These are phyloP conservation scores for Cladosporium velox DNA, from an alignment of 2,329 filamentous ascomycete genomes.

Conservation along the genomic window DNA sequence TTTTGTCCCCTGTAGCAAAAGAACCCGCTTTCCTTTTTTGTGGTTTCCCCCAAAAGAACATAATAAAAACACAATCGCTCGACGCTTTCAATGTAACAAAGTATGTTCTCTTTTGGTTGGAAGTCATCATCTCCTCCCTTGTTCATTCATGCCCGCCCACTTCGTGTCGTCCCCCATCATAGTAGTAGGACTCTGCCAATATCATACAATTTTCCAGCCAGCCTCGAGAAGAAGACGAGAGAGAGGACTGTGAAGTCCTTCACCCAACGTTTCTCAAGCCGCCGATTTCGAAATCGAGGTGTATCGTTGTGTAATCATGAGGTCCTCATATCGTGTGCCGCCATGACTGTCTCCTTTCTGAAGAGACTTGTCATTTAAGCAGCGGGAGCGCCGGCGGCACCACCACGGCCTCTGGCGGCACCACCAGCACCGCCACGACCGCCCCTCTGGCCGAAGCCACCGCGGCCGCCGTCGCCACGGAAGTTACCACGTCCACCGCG, in stretches of 20 bases:
- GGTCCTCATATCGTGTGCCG: not conserved
- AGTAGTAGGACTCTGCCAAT: not conserved
- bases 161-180: not conserved
- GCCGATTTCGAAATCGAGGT: not conserved
- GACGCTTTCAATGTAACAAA: not conserved
- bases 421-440: slow-evolving; percentile 43
- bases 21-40: too few relatives aligned
- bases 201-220: not conserved
- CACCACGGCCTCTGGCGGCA: slow-evolving; percentile 28
- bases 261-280: not conserved
- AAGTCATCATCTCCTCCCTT: not conserved
- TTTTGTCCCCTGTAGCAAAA: not conserved
- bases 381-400: slow-evolving; percentile 29
- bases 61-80: not conserved
- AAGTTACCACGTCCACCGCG: slow-evolving; percentile 65
- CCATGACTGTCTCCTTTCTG: not conserved
- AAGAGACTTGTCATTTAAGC: not conserved
- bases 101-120: not conserved
- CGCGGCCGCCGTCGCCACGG: slow-evolving; percentile 60
- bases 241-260: not conserved
- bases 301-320: not conserved
- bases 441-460: slow-evolving; percentile 50
- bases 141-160: not conserved
- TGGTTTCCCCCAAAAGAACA: not conserved
- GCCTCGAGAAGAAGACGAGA: not conserved